Evolutionary conservation across 495 filamentous ascomycete genomes (phyloP), one percentile per base, ranked within the genome.

Genomic region (Saxispiralis lemnorum): DNA sequence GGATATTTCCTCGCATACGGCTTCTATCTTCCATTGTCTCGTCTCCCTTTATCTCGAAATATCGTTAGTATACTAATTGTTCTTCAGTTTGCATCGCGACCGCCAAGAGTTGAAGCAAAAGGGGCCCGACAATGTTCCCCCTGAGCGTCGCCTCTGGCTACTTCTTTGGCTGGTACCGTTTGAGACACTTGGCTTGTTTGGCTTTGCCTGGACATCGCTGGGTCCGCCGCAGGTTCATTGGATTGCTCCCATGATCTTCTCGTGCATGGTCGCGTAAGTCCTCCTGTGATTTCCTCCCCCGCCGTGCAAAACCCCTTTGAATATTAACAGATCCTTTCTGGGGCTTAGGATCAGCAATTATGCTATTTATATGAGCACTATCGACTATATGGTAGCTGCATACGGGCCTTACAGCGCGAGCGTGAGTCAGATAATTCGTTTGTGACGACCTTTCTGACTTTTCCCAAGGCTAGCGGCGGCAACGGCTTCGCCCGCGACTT

Each of bases 401-500:
- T 85, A 87, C 56, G 81, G 80, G 0, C 76, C 75, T 0, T 85
- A 81, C n/a, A n/a, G n/a, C n/a, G n/a, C 53, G 37, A 12, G 9
- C 14, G n/a, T n/a, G n/a, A n/a, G n/a, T n/a, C n/a, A n/a, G n/a
- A n/a, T n/a, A n/a, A n/a, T n/a, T n/a, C n/a, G n/a, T n/a, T n/a
- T n/a, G n/a, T n/a, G n/a, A n/a, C n/a, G n/a, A n/a, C n/a, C n/a
- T n/a, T n/a, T n/a, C n/a, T n/a, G n/a, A n/a, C n/a, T n/a, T n/a
- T n/a, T n/a, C n/a, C n/a, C n/a, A n/a, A n/a, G n/a, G n/a, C 43
- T 13, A 52, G 52, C 1, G 81, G 81, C 17, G 78, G 78, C 36
- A 82, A 82, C 49, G 78, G 75, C 43, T 80, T 70, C 68, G 66
- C 81, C 39, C 71, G 83, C 49, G 83, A 92, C 56, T 79, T 92